Evolutionary conservation across 2,329 filamentous ascomycete genomes (phyloP).

Genomic region (Aspergillus felis): DNA sequence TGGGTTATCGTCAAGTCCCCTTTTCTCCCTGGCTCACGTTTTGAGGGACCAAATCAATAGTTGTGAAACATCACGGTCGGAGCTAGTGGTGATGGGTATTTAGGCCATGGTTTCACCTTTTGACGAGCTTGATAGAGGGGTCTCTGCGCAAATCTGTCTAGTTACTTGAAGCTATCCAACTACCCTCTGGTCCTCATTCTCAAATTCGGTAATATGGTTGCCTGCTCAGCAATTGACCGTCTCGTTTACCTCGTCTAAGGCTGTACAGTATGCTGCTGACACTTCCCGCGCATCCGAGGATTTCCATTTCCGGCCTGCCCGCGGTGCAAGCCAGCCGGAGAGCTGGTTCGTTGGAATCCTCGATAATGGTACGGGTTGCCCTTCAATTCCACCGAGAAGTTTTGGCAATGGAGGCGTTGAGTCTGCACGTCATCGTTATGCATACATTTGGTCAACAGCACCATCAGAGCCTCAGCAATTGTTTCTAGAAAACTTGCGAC

Average conservation of each 20-base stretch:
- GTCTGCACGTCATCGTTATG: slow-evolving; percentile 5
- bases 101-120: not conserved
- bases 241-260: not conserved
- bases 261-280: not conserved
- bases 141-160: not conserved
- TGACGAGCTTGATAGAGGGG: not conserved
- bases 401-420: not conserved
- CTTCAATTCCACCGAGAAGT: not conserved
- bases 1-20: slow-evolving; percentile 16
- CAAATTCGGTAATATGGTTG: not conserved
- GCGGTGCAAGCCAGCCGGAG: not conserved
- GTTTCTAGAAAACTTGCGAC: not conserved
- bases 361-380: not conserved
- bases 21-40: slow-evolving; percentile 3
- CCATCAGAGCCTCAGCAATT: not conserved
- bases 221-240: not conserved
- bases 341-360: not conserved
- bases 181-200: not conserved
- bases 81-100: not conserved
- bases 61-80: slow-evolving; percentile 4
- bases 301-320: not conserved
- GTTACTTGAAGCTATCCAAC: not conserved
- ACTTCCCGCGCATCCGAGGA: not conserved
- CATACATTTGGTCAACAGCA: not conserved
- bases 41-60: not conserved